phyloP scores from a whole-genome alignment of 2,329 filamentous ascomycete genomes.

The Claviceps quebecensis region DNA sequence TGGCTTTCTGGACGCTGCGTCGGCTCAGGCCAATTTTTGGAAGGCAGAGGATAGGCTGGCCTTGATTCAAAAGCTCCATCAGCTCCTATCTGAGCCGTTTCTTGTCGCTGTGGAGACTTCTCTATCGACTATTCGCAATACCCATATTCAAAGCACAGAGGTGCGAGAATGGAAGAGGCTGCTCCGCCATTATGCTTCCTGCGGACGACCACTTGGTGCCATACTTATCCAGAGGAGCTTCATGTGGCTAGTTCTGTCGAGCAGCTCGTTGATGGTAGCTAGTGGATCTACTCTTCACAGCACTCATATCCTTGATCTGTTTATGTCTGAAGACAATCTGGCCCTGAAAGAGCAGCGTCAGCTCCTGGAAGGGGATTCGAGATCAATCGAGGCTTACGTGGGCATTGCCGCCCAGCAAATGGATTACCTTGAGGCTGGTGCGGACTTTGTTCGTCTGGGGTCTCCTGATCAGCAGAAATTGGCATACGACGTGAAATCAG shows the following conservation, averaged over 20 bases:
- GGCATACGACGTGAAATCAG: slow-evolving; percentile 73
- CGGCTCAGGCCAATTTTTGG: slow-evolving; percentile 72
- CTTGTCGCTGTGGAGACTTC: slow-evolving; percentile 78
- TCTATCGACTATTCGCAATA: slow-evolving; percentile 79
- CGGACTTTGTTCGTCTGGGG: slow-evolving; percentile 71
- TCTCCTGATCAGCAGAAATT: slow-evolving; percentile 77
- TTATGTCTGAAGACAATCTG: slow-evolving; percentile 45
- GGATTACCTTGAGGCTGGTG: slow-evolving; percentile 71
- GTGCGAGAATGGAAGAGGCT: slow-evolving; percentile 81
- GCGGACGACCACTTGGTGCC: slow-evolving; percentile 70
- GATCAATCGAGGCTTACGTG: slow-evolving; percentile 49
- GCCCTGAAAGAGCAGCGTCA: slow-evolving; percentile 20
- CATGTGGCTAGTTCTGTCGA: slow-evolving; percentile 69
- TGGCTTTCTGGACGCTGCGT: slow-evolving; percentile 75
- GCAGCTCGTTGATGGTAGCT: slow-evolving; percentile 58
- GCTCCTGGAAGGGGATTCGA: slow-evolving; percentile 36
- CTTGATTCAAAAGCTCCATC: slow-evolving; percentile 56
- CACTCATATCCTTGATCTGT: slow-evolving; percentile 57
- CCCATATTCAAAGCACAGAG: slow-evolving; percentile 47
- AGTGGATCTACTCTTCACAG: slow-evolving; percentile 45
- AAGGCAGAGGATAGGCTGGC: slow-evolving; percentile 55
- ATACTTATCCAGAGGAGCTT: slow-evolving; percentile 86
- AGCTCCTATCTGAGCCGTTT: slow-evolving; percentile 70
- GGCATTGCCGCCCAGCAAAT: slow-evolving; percentile 70
- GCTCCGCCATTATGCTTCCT: slow-evolving; percentile 65